Base-by-base conservation (phyloP, 345 rosid genomes). In the Camelina hispida region DNA sequence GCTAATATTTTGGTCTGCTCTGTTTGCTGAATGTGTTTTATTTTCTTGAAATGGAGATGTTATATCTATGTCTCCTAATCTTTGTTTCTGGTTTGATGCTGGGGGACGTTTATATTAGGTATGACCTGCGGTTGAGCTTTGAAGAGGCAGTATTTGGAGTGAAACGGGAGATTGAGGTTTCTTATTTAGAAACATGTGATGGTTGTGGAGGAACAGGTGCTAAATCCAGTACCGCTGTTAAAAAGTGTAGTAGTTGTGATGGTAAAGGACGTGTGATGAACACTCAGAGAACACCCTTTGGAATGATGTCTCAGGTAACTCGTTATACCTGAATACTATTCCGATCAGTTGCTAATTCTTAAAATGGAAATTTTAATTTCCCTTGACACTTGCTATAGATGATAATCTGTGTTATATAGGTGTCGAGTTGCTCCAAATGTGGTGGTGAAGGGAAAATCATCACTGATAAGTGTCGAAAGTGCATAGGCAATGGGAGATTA, bases 101-200 rank as follows among this genome's bases (percentile, higher is more conserved):
- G 0, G 15, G 58, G 59, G 61, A 22, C 52, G 3, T 73, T 6
- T 66, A 2, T 54, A 68, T 68, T 72, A 94, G 98, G 85, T 85
- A 79, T 73, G 86, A 89, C 52, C 83, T 94, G 71, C 78, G 82
- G 79, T 73, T 94, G 85, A 91, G 87, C 81, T 89, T 94, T 69
- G 90, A 91, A 84, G 98, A 94, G 83, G 88, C 98, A 7, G 68
- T 94, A 62, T 88, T 85, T 68, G 98, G 98, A 73, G 96, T 80
- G 61, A 73, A 87, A 71, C 85, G 67, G 53, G 88, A 88, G 69
- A 85, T 91, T 48, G 87, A 85, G 69, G 80, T 91, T 81, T 80
- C 91, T 67, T 82, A 77, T 79, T 78, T 87, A 60, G 89, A 87
- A 76, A 82, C 87, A 9, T 94, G 98, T 80, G 88, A 77, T 80